Evolutionary conservation across 169 alveolate genomes (phyloP).

Genomic region (Babesia ovis): DNA sequence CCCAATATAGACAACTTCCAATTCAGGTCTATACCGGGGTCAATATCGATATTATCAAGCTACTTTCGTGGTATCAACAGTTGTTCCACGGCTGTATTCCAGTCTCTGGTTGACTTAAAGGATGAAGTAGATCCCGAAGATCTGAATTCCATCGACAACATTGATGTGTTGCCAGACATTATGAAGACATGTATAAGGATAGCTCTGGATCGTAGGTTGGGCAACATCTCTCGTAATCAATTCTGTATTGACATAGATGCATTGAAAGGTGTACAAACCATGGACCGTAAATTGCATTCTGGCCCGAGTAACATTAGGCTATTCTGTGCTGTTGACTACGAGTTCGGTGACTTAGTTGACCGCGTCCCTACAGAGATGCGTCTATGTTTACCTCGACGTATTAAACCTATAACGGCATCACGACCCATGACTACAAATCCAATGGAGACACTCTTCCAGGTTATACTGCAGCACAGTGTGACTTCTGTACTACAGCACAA

Average conservation of each 20-base stretch:
- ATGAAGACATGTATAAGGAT: not conserved
- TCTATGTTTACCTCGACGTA: slow-evolving; percentile 14
- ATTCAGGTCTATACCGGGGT: not conserved
- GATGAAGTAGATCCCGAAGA: slow-evolving; percentile 3
- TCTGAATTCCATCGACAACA: slow-evolving; percentile 11
- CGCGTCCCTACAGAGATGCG: slow-evolving; percentile 18
- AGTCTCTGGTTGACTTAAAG: not conserved
- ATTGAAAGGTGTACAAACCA: not conserved
- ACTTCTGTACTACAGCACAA: not conserved
- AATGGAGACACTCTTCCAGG: not conserved
- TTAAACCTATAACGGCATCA: slow-evolving; percentile 10
- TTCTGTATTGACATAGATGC: slow-evolving; percentile 32
- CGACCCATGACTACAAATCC: slow-evolving; percentile 7
- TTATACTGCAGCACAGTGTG: slow-evolving; percentile 5
- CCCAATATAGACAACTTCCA: not conserved
- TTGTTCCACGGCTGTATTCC: not conserved
- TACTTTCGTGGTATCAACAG: not conserved
- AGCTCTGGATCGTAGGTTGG: slow-evolving; percentile 8
- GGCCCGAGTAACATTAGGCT: slow-evolving; percentile 6
- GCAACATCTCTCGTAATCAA: slow-evolving; percentile 14
- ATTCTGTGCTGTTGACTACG: slow-evolving; percentile 5
- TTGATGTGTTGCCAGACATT: slow-evolving; percentile 21
- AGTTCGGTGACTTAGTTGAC: slow-evolving; percentile 45
- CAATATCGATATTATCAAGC: not conserved
- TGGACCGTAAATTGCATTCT: not conserved